phyloP scores from a whole-genome alignment of 2,329 filamentous ascomycete genomes.

The Ophiocordyceps sinensis region DNA sequence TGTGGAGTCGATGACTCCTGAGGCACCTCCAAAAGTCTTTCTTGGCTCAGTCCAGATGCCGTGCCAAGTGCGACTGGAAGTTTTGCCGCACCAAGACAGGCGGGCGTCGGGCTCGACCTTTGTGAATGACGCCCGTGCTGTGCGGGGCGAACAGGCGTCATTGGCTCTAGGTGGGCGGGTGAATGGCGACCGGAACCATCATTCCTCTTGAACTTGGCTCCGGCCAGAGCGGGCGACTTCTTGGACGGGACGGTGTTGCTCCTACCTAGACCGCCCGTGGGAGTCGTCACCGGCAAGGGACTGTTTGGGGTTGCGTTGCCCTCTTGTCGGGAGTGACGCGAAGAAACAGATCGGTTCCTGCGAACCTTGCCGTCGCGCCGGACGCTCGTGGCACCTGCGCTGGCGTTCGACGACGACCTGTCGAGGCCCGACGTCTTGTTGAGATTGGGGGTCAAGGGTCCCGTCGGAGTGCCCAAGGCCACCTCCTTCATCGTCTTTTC shows the following conservation, averaged over 20 bases:
- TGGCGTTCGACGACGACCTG: conserved; percentile 73
- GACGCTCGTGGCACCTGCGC: conserved; percentile 75
- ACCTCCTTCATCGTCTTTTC: conserved; percentile 54
- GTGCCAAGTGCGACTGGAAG: conserved; percentile 15
- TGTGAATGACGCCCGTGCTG: conserved; percentile 4
- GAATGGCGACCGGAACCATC: conserved; percentile 16
- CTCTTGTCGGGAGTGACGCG: conserved; percentile 68
- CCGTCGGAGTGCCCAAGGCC: conserved; percentile 50
- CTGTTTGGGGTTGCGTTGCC: conserved; percentile 56
- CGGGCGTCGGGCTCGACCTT: conserved; percentile 15
- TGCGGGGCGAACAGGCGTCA: conserved; percentile 18
- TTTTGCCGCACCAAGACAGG: conserved; percentile 9
- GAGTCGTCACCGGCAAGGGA: conserved; percentile 37
- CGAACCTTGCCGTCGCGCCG: conserved; percentile 66
- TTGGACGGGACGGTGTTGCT: conserved; percentile 94
- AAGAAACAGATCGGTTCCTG: conserved; percentile 84
- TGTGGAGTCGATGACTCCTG: conserved; percentile 39
- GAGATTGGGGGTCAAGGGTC: conserved; percentile 30
- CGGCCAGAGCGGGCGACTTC: conserved; percentile 58
- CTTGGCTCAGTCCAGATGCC: conserved; percentile 30
- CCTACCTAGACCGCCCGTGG: conserved; percentile 40
- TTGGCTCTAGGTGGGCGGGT: conserved; percentile 21
- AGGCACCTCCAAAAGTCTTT: conserved; percentile 28
- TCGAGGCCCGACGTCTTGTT: conserved; percentile 32
- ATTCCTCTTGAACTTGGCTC: conserved; percentile 45